These are phyloP conservation scores for Carallia pectinifolia DNA, from an alignment of 345 rosid genomes.

Conservation along the genomic window DNA sequence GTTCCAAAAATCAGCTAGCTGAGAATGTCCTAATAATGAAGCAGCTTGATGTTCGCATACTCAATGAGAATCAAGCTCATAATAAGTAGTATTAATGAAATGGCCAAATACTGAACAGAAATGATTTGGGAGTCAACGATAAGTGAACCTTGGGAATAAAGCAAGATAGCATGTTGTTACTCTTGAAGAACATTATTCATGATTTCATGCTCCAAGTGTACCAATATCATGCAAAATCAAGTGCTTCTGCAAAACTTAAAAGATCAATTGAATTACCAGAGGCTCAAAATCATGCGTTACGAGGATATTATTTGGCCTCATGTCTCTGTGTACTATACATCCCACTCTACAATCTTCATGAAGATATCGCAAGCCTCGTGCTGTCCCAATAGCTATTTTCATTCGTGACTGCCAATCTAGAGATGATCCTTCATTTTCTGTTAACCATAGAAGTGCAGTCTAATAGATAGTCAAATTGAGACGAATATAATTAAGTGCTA, in stretches of 20 bases:
- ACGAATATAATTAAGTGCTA: constrained; percentile 7
- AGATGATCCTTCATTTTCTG: constrained; percentile 41
- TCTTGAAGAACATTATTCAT: not conserved
- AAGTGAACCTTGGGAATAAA: not conserved
- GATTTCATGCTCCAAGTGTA: not conserved
- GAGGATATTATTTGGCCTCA: constrained; percentile 64
- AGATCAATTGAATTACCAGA: constrained; percentile 37
- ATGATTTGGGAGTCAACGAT: not conserved
- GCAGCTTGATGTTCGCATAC: not conserved
- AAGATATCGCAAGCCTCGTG: constrained; percentile 67
- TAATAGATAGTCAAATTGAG: not conserved
- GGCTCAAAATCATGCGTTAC: constrained; percentile 75
- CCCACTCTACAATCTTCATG: constrained; percentile 87
- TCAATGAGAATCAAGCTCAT: too few species aligned
- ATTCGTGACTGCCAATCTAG: constrained; percentile 57
- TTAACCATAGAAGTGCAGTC: constrained; percentile 16
- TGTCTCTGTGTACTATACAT: constrained; percentile 62
- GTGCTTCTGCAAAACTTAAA: not conserved
- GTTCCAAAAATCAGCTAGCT: not conserved
- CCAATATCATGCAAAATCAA: not conserved
- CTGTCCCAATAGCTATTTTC: constrained; percentile 67
- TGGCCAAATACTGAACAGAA: not conserved
- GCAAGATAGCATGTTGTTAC: not conserved
- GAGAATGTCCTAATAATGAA: not conserved
- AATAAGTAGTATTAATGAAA: too few species aligned